Base-by-base conservation (phyloP, 2,329 filamentous ascomycete genomes). In the Fusarium coicis region DNA sequence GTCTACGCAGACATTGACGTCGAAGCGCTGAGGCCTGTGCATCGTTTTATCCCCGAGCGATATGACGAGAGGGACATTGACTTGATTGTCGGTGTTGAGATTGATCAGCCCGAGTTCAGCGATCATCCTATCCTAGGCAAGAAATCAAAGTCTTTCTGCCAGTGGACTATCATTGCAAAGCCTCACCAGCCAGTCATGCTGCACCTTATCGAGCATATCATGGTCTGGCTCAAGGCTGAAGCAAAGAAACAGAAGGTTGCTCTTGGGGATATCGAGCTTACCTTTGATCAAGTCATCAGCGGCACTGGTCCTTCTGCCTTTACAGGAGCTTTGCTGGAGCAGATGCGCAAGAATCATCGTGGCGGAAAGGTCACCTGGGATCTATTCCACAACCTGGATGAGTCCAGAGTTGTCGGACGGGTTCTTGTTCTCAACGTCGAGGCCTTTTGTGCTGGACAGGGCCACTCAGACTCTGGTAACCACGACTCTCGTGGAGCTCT, bases 141-240 rank as follows among this genome's bases (percentile, higher is more conserved):
- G 54, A 93, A 93, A 81, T 93, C 89, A 42, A 84, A 86, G 73
- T 93, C 91, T 0, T 93, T 93, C 79, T 93, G 91, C 79, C 92
- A 93, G 77, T 93, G 92, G 92, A 93, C 92, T 1, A 92, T 93
- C 76, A 91, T 92, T 83, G 88, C 88, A 74, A 92, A 93, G 77
- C 91, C 92, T 2, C 84, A 85, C 23, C 86, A 91, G 32, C 90
- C 90, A 4, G 90, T 93, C 63, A 93, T 93, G 90, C 84, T 93
- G 79, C 83, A 84, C 37, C 85, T 93, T 7, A 87, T 93, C 52
- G 90, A 93, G 78, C 89, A 91, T 75, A 93, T 93, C 78, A 87
- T 93, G 80, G 78, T 82, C 2, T 93, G 91, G 91, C 84, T 93
- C 55, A 86, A 88, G 34, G 86, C 85, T 2, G 85, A 93, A 7